Evolutionary conservation across 805 yeast genomes (phyloP).

Genomic region (Saccharomyces jurei): DNA sequence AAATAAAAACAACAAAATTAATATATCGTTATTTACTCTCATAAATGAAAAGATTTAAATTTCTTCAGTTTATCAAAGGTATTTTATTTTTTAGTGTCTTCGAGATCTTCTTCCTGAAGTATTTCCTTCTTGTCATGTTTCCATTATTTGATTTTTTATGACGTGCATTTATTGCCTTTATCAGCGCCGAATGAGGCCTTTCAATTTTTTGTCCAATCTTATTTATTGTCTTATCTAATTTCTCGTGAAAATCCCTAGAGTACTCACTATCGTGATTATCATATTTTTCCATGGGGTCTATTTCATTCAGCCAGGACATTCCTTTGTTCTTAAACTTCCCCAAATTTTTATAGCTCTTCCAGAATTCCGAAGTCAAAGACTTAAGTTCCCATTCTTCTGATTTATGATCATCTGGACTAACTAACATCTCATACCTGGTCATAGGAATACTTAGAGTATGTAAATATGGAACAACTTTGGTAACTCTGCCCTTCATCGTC

Average conservation of each 20-base stretch:
- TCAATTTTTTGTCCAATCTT: not conserved
- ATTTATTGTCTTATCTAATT: not conserved
- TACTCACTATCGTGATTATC: not conserved
- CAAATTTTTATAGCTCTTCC: not conserved
- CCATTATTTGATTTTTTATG: not conserved
- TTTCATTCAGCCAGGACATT: slow-evolving; percentile 9
- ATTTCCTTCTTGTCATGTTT: not conserved
- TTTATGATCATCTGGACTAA: not conserved
- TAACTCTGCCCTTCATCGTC: slow-evolving; percentile 9
- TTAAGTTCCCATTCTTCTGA: not conserved
- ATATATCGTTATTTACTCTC: not conserved
- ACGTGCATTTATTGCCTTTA: not conserved
- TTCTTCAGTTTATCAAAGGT: not conserved
- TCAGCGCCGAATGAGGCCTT: not conserved
- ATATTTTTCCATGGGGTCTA: slow-evolving; percentile 12
- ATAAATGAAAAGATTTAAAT: not conserved
- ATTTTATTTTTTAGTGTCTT: not conserved
- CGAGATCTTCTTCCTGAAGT: not conserved
- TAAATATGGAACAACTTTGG: slow-evolving; percentile 49
- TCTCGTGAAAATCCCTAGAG: not conserved
- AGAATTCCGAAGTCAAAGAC: not conserved
- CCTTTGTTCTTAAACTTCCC: not conserved
- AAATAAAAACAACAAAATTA: not conserved
- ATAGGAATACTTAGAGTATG: slow-evolving; percentile 39
- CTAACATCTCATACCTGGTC: slow-evolving; percentile 11